Conservation (phyloP, 1,284 basidiomycete genomes). For the Lignosus rhinocerotis region DNA sequence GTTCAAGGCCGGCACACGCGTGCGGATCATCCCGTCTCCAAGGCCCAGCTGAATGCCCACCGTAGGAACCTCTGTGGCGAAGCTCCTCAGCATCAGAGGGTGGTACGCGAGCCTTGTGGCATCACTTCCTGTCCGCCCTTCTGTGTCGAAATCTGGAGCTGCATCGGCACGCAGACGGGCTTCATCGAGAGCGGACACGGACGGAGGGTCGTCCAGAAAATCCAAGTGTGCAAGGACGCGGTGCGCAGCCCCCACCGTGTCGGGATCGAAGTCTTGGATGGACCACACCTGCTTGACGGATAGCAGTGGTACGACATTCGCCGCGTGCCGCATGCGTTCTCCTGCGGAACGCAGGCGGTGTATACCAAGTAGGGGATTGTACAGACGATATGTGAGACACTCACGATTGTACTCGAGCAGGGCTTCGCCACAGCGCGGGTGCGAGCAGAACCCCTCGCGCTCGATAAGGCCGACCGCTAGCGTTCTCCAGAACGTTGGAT, state of each 20-base stretch:
- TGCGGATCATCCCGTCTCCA: background rate
- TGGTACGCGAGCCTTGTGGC: background rate
- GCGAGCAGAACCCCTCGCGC: slow-evolving; percentile 12
- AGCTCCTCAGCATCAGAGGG: background rate
- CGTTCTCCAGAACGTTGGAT: background rate
- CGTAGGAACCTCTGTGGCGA: background rate
- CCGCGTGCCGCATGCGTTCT: background rate
- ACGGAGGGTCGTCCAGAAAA: background rate
- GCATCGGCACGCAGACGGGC: background rate
- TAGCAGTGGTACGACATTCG: background rate
- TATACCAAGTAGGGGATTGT: background rate
- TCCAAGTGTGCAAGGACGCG: background rate
- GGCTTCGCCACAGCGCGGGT: slow-evolving; percentile 11
- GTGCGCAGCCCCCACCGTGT: background rate
- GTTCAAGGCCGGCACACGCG: background rate
- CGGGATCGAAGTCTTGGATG: background rate
- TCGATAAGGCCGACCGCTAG: slow-evolving; percentile 5
- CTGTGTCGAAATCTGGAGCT: background rate
- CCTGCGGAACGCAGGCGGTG: background rate
- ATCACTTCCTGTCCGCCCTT: background rate
- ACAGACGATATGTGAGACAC: background rate
- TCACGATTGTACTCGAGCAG: slow-evolving; percentile 12
- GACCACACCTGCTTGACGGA: background rate
- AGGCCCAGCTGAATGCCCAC: background rate
- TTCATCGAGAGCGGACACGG: background rate